Evolutionary conservation across 2,329 filamentous ascomycete genomes (phyloP).

Genomic region (Aspergillus alliaceus): DNA sequence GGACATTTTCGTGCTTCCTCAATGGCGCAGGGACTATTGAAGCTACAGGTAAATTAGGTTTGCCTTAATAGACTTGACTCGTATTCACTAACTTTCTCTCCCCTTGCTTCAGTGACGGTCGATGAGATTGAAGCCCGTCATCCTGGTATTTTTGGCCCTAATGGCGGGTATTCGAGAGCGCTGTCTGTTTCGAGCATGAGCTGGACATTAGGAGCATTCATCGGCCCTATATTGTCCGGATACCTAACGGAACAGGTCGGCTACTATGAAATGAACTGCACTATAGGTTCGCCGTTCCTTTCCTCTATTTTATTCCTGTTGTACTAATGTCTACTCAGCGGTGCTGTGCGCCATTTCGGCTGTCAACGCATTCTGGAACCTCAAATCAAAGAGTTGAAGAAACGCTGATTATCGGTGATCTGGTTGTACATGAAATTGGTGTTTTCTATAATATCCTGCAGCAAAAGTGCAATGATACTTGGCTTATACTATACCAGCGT

Average conservation of each 20-base stretch:
- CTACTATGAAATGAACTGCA: constrained; percentile 24
- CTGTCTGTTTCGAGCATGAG: constrained; percentile 25
- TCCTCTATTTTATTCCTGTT: not conserved
- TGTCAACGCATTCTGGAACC: not conserved
- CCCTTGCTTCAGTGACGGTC: constrained; percentile 14
- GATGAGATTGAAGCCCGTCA: constrained; percentile 20
- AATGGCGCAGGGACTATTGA: constrained; percentile 31
- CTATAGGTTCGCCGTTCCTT: constrained; percentile 15
- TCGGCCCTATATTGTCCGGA: constrained; percentile 23
- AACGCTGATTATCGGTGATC: not conserved
- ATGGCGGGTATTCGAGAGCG: constrained; percentile 27
- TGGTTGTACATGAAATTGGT: not conserved
- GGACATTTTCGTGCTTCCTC: constrained; percentile 23
- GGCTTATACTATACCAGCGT: not conserved
- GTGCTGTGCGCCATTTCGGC: constrained; percentile 16
- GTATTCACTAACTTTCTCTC: not conserved
- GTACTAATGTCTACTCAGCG: constrained; percentile 7
- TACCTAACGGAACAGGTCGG: constrained; percentile 19
- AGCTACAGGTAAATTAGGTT: constrained; percentile 25
- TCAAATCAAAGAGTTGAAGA: not conserved
- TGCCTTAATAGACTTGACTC: not conserved
- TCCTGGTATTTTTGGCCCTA: constrained; percentile 26
- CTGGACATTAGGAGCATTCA: constrained; percentile 24
- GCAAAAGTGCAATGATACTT: not conserved
- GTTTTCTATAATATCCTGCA: not conserved